phyloP scores from a whole-genome alignment of 495 filamentous ascomycete species.

The Rhizodiscina lignyota region DNA sequence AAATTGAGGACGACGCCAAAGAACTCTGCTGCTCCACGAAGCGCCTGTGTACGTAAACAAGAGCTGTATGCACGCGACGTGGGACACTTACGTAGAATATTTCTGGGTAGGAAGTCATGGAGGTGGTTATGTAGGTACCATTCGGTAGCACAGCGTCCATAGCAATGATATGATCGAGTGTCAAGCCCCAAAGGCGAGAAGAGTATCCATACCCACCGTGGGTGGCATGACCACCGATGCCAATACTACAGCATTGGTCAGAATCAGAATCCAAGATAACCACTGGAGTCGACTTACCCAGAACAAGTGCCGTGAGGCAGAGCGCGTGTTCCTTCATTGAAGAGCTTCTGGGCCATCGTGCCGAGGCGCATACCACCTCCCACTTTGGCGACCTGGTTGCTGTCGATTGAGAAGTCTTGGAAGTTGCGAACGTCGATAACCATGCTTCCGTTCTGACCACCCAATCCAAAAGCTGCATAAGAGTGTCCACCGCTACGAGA shows the following conservation, averaged over 20 bases:
- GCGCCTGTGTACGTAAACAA: conserved; percentile 18
- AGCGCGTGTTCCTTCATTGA: conserved; percentile 42
- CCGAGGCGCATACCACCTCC: conserved; percentile 48
- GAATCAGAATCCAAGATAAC: conserved; percentile 10
- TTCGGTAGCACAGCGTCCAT: conserved; percentile 50
- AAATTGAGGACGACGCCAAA: conserved; percentile 52
- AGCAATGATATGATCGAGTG: conserved; percentile 44
- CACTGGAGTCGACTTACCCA: conserved; percentile 9
- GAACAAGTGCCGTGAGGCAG: conserved; percentile 53
- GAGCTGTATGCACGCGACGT: neutral
- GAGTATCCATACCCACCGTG: conserved; percentile 51
- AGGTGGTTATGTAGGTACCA: conserved; percentile 31
- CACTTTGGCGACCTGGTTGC: conserved; percentile 41
- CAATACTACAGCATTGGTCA: conserved; percentile 26
- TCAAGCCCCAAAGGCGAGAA: conserved; percentile 45
- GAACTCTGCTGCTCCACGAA: conserved; percentile 42
- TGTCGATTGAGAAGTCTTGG: conserved; percentile 30
- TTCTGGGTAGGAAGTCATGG: no score
- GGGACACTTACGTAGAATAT: conserved; percentile 28
- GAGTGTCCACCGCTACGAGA: conserved; percentile 59
- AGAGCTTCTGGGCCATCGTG: conserved; percentile 40
- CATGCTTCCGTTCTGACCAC: conserved; percentile 36
- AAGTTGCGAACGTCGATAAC: conserved; percentile 41
- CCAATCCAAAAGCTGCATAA: conserved; percentile 39
- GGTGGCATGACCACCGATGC: conserved; percentile 56